Evolutionary conservation across 345 rosid genomes (phyloP).

Genomic region (Salix suchowensis): DNA sequence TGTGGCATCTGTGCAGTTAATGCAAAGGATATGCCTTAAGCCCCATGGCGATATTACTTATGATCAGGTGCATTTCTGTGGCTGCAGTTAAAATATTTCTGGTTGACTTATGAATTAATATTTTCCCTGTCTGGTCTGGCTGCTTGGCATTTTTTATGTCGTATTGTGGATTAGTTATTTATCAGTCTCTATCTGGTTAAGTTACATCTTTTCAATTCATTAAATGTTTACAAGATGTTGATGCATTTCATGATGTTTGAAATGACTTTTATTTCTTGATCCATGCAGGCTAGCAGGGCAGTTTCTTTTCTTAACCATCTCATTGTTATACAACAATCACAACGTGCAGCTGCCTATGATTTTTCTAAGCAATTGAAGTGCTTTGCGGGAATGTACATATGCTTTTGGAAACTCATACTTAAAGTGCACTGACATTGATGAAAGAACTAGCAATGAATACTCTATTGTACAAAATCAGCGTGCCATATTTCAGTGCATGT

Average conservation of each 20-base stretch:
- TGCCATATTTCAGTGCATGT: constrained; percentile 49
- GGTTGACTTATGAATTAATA: background rate
- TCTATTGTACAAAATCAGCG: constrained; percentile 49
- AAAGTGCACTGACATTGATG: constrained; percentile 20
- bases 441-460: constrained; percentile 24
- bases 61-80: constrained; percentile 61
- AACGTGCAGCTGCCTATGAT: constrained; percentile 55
- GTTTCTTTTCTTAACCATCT: constrained; percentile 81
- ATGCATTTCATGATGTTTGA: background rate
- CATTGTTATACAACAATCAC: constrained; percentile 63
- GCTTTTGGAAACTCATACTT: constrained; percentile 39
- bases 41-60: constrained; percentile 64
- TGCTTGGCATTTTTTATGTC: no score
- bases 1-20: constrained; percentile 61
- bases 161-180: no score
- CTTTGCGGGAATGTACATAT: constrained; percentile 39
- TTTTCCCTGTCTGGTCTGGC: background rate
- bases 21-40: constrained; percentile 56
- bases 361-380: constrained; percentile 47
- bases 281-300: constrained; percentile 58
- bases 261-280: constrained; percentile 4
- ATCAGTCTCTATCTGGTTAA: no score
- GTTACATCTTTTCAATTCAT: no score
- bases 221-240: background rate
- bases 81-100: background rate